Base-by-base conservation (phyloP, 208 protist species). In the Trypanosoma cruzi region DNA sequence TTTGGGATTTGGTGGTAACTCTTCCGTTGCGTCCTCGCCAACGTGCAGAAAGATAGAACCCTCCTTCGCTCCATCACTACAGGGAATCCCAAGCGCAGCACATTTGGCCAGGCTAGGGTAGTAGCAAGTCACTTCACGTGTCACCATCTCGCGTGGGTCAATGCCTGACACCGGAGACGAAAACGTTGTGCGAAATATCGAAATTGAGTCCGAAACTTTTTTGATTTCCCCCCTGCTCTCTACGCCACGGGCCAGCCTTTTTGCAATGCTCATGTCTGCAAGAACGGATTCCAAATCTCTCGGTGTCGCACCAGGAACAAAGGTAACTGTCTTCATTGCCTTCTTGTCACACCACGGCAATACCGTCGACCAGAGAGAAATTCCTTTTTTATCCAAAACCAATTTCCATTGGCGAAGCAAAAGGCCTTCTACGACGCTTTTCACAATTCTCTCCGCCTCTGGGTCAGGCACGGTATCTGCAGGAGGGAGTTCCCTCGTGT, bases 21-120 rank as follows among this genome's bases (percentile, higher is more conserved):
- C 71, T 10, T 56, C 68, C 22, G 65, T 48, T 37, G 75, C 78
- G 57, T 88, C 79, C 75, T 82, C 79, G 22, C 48, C 71, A 37
- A 59, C 68, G 8, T 68, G 59, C 0, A 84, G 28, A 48, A 79
- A 73, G 52, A 88, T 65, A 53, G 52, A 60, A 0, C 67, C 68
- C 42, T 64, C 22, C 2, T 10, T 11, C 5, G 69, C 59, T 3
- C n/a, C 34, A 4, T 31, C 42, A 0, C 8, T 44, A 6, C 28
- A 40, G 6, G 48, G 46, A 77, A 84, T 63, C 71, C 71, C 50
- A 22, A 72, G 53, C 40, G 52, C 34, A 11, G 10, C 31, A 48
- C 64, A 66, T 64, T 71, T 37, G 26, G 31, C 59, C 13, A 71
- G 60, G 32, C 46, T 71, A 32, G 75, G 72, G 69, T 81, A 87